A percentile compares a stretch with the other conserved stretches of the same genome.
phyloP scores from a whole-genome alignment of 2,329 filamentous ascomycete genomes.

The Stachybotrys chlorohalonatus region DNA sequence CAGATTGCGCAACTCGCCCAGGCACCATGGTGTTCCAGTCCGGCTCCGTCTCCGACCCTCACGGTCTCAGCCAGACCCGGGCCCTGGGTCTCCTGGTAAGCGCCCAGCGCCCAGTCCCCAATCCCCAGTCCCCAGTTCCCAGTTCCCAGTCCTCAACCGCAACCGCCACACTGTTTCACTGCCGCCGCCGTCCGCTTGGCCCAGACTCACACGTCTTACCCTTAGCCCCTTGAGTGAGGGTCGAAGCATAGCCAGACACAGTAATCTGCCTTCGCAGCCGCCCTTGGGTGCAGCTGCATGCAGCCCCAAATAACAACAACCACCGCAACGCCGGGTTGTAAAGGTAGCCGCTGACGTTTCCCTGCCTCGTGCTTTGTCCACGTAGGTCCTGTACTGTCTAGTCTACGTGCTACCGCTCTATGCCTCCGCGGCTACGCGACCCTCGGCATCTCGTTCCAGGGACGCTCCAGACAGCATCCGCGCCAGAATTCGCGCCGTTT shows the following conservation, averaged over 20 bases:
- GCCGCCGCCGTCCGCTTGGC: no score
- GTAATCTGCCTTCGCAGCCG: neutral
- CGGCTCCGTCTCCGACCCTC: neutral
- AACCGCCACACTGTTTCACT: neutral
- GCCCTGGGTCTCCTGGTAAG: slow-evolving; percentile 21
- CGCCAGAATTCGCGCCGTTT: slow-evolving; percentile 73
- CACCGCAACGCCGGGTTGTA: neutral
- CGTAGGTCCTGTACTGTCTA: slow-evolving; percentile 67
- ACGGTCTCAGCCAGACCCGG: slow-evolving; percentile 9
- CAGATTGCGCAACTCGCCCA: neutral
- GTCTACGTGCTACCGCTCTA: slow-evolving; percentile 91
- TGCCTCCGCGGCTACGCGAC: slow-evolving; percentile 67
- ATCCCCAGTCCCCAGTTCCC: no score
- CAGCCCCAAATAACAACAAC: no score
- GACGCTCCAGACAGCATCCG: slow-evolving; percentile 87
- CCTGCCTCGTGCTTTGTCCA: neutral
- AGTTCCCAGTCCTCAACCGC: no score
- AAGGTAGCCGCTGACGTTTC: neutral
- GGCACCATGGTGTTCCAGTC: neutral
- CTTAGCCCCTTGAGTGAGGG: no score
- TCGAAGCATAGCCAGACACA: no score
- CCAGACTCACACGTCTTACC: no score
- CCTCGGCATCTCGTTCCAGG: slow-evolving; percentile 68
- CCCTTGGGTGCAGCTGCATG: no score
- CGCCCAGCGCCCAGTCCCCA: neutral